Evolutionary conservation across 2,329 filamentous ascomycete species (phyloP).

Genomic region (Coniochaeta sp.): DNA sequence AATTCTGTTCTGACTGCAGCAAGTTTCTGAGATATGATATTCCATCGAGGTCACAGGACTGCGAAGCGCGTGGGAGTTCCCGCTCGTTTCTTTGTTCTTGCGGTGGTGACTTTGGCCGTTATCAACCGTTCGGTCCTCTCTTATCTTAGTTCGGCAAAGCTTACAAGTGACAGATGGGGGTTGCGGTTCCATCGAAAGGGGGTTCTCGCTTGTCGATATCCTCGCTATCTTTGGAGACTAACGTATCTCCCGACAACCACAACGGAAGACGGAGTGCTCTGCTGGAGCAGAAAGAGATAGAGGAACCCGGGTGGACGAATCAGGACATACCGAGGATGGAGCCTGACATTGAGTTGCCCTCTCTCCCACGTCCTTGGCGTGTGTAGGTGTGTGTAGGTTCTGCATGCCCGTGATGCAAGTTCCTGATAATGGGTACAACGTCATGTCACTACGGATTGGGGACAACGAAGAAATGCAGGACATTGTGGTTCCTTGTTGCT

Average conservation of each 20-base stretch:
- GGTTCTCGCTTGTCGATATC: neutral
- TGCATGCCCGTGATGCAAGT: neutral
- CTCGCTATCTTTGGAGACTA: neutral
- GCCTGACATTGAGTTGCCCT: neutral
- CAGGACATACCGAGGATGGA: neutral
- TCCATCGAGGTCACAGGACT: neutral
- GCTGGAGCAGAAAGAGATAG: neutral
- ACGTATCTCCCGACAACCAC: neutral
- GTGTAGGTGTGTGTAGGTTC: neutral
- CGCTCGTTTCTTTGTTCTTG: neutral
- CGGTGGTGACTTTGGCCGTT: too few relatives aligned
- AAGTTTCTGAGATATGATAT: neutral
- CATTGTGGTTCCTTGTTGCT: neutral
- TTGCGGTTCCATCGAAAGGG: neutral
- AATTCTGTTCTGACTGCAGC: neutral
- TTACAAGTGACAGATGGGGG: too few relatives aligned
- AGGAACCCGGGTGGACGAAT: neutral
- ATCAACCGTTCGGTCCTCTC: neutral
- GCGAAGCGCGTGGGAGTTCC: neutral
- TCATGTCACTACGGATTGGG: neutral
- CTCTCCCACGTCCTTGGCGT: neutral
- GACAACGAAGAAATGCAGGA: neutral
- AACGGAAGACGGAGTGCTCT: neutral
- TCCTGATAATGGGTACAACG: neutral
- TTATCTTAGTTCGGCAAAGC: neutral